Percentiles rank a stretch among this genome's conserved stretches.
These are phyloP conservation scores for Polytolypa hystricis DNA, from an alignment of 2,329 filamentous ascomycete species.

Conservation along the genomic window DNA sequence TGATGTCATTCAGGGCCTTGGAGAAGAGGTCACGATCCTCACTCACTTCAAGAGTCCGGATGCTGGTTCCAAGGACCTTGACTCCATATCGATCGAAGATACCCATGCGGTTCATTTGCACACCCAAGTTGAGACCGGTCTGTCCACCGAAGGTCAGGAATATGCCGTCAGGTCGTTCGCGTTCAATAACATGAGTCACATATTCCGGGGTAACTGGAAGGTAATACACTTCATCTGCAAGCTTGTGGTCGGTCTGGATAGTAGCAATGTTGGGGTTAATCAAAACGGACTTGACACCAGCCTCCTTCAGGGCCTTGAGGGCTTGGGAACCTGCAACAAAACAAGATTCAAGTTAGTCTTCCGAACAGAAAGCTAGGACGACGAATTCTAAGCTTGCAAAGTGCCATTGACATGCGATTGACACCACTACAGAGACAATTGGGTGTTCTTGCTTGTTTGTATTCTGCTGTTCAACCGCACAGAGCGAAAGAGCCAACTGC, in stretches of 20 bases:
- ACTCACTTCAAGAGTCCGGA: slow-evolving; percentile 84
- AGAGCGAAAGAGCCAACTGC: too few species aligned
- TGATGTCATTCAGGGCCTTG: slow-evolving; percentile 89
- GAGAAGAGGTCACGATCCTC: slow-evolving; percentile 95
- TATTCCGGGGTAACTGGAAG: slow-evolving; percentile 96
- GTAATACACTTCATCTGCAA: slow-evolving; percentile 97
- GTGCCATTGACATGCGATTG: too few species aligned
- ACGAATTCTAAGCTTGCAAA: too few species aligned
- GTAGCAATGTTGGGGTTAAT: slow-evolving; percentile 98
- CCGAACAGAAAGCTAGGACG: too few species aligned
- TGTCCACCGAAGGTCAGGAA: slow-evolving; percentile 96
- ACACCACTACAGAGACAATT: too few species aligned
- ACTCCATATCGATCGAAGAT: slow-evolving; percentile 92
- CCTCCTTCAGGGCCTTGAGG: slow-evolving; percentile 92
- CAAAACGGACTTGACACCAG: slow-evolving; percentile 78
- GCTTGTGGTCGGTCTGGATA: slow-evolving; percentile 91
- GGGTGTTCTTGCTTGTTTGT: too few species aligned
- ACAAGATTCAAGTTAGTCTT: slow-evolving; percentile 1
- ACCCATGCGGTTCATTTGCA: slow-evolving; percentile 93
- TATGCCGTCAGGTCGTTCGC: slow-evolving; percentile 90
- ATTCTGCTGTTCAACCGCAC: too few species aligned
- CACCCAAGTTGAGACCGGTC: slow-evolving; percentile 91
- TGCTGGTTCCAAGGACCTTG: slow-evolving; percentile 88
- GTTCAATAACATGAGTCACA: slow-evolving; percentile 93
- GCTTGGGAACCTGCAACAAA: slow-evolving; percentile 68